A percentile compares a stretch with the other conserved stretches of the same genome.
Evolutionary conservation across 1,284 basidiomycete genomes (phyloP).

Genomic region (Heterobasidion parviporum): DNA sequence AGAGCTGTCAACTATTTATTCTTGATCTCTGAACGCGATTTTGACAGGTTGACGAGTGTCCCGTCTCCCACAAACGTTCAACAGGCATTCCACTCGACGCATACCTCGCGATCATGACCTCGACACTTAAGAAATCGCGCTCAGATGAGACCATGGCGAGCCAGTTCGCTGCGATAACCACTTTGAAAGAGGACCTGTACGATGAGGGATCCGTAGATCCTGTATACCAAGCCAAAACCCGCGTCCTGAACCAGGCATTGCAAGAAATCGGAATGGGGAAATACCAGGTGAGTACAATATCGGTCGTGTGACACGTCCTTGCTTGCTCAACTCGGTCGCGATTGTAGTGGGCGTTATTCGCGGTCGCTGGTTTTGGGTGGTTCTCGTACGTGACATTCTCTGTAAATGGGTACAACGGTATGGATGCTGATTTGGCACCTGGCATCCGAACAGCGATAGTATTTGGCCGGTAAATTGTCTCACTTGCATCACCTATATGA

Average conservation of each 20-base stretch:
- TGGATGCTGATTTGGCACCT: background rate
- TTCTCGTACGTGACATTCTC: slow-evolving; percentile 42
- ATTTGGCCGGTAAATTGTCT: slow-evolving; percentile 5
- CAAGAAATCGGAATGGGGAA: slow-evolving; percentile 61
- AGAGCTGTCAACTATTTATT: too few relatives aligned
- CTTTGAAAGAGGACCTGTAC: slow-evolving; percentile 21
- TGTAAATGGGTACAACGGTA: background rate
- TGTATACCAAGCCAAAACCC: slow-evolving; percentile 48
- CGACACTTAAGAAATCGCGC: background rate
- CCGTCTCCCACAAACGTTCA: too few relatives aligned
- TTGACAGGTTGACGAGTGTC: too few relatives aligned
- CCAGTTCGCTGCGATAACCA: background rate
- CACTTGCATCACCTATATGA: background rate
- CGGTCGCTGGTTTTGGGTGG: slow-evolving; percentile 63
- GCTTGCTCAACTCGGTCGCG: background rate
- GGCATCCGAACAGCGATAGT: slow-evolving; percentile 8
- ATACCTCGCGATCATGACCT: background rate
- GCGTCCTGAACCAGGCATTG: slow-evolving; percentile 47
- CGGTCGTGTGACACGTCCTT: background rate
- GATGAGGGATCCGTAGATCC: slow-evolving; percentile 42
- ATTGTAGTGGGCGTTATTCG: slow-evolving; percentile 44
- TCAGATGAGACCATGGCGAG: background rate
- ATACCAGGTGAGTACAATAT: slow-evolving; percentile 44
- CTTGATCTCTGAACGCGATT: too few relatives aligned
- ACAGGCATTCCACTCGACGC: too few relatives aligned